Evolutionary conservation across 2,329 filamentous ascomycete species (phyloP), one percentile per base, ranked within the genome.

Genomic region (Calonectria leucothoes): DNA sequence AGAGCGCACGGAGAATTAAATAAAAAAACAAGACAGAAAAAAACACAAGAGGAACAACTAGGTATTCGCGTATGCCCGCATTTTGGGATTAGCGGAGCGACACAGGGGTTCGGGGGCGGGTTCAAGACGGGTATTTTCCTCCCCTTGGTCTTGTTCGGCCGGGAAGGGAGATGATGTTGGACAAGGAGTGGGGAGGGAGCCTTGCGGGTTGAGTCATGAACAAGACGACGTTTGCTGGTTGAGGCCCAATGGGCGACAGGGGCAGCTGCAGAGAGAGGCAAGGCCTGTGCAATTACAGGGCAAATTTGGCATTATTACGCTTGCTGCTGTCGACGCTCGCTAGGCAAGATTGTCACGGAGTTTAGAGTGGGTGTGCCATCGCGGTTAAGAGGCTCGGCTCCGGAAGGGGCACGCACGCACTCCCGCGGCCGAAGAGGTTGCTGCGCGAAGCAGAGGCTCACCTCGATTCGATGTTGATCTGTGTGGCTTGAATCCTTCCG

Each of bases 401-500:
- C 55, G 55, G 33, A 37, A 20, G 55, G 23, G 17, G n/a, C n/a
- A n/a, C n/a, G n/a, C n/a, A n/a, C n/a, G n/a, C n/a, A n/a, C n/a
- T n/a, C 4, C 35, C 25, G 33, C 55, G 33, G 55, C 55, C 55
- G 55, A 61, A 35, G 31, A 59, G 10, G 6, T n/a, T n/a, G n/a
- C n/a, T n/a, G n/a, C n/a, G n/a, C n/a, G n/a, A n/a, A n/a, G n/a
- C n/a, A n/a, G n/a, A 45, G n/a, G 39, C 39, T 45, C 39, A 45
- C 20, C n/a, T n/a, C n/a, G 7, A 45, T 45, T 3, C 12, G 12
- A 23, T 45, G 42, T 20, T 10, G 55, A 27, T 39, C 25, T 2
- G 31, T 35, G n/a, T 61, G 55, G 55, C 55, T 61, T 37, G 29
- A 37, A 61, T 61, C 55, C 55, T 61, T 61, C 35, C 55, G 55